These are phyloP conservation scores for Cyberlindnera samutprakarnensis DNA, from an alignment of 805 yeast genomes.

Conservation along the genomic window DNA sequence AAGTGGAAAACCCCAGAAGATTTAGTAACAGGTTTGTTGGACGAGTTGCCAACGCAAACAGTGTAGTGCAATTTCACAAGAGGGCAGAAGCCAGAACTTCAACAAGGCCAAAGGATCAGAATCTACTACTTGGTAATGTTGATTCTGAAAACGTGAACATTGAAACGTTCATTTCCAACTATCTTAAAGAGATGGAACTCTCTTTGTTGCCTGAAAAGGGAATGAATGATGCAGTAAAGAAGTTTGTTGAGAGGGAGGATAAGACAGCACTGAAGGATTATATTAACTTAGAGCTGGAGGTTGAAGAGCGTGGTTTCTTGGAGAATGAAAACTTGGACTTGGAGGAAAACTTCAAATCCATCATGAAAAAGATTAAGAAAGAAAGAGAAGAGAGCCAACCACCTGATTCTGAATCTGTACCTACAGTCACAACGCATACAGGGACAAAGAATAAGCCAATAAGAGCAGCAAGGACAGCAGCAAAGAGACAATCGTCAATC, in stretches of 20 bases:
- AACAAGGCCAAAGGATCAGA: conserved; percentile 4
- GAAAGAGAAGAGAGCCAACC: conserved; percentile 15
- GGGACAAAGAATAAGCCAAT: neutral
- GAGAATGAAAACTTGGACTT: conserved; percentile 35
- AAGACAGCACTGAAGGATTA: conserved; percentile 60
- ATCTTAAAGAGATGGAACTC: conserved; percentile 54
- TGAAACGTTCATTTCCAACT: conserved; percentile 55
- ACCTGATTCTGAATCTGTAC: neutral
- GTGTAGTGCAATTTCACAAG: conserved; percentile 66
- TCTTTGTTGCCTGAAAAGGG: conserved; percentile 70
- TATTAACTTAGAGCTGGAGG: conserved; percentile 39
- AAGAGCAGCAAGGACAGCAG: neutral
- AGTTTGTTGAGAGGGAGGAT: conserved; percentile 78
- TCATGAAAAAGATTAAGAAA: conserved; percentile 35
- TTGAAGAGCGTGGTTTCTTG: conserved; percentile 15
- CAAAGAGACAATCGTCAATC: neutral
- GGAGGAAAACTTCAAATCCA: conserved; percentile 33
- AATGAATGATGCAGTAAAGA: conserved; percentile 62
- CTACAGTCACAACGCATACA: neutral
- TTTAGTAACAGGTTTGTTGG: conserved; percentile 90
- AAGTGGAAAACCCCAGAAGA: conserved; percentile 83
- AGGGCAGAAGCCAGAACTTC: conserved; percentile 26
- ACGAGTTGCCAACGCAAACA: conserved; percentile 83
- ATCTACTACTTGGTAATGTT: neutral
- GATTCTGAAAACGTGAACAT: conserved; percentile 41